Percentiles rank a stretch among this genome's conserved stretches.
phyloP scores from a whole-genome alignment of 1,284 basidiomycete genomes.

The Uromyces viciae-fabae region DNA sequence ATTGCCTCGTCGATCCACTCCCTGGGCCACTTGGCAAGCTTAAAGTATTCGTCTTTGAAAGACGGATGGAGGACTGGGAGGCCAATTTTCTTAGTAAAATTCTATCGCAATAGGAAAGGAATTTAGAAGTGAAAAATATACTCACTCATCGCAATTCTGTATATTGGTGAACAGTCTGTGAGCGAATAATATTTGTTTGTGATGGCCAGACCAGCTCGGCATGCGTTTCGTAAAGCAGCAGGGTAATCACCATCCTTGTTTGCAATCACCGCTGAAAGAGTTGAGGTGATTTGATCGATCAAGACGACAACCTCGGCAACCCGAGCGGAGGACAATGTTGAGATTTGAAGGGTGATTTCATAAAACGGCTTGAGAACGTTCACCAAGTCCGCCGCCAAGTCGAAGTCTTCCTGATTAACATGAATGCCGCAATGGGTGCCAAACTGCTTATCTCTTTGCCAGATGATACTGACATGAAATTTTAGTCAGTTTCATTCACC shows the following conservation, averaged over 20 bases:
- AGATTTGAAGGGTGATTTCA: background rate
- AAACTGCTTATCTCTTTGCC: conserved; percentile 10
- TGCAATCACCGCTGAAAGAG: background rate
- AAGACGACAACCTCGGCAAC: conserved; percentile 1
- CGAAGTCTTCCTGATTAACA: background rate
- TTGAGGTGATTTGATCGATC: conserved; percentile 1
- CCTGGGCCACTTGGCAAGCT: background rate
- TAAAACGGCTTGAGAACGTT: background rate
- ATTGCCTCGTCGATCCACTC: conserved; percentile 5
- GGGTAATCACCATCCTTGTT: background rate
- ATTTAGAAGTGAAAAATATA: background rate
- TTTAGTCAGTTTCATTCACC: background rate
- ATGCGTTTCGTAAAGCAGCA: conserved; percentile 9
- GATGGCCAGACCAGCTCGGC: background rate
- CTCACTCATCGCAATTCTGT: conserved; percentile 1
- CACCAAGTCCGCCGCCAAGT: background rate
- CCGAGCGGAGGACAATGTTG: background rate
- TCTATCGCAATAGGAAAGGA: background rate
- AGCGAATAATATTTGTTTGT: conserved; percentile 15
- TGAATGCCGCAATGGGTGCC: background rate
- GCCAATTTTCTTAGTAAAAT: background rate
- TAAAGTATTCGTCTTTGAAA: conserved; percentile 11
- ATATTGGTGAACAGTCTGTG: background rate
- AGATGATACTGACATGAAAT: background rate
- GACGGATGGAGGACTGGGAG: background rate